A percentile compares a stretch with the other conserved stretches of the same genome.
phyloP scores from a whole-genome alignment of 306 rosid species.

The Cotoneaster glaucophyllus region DNA sequence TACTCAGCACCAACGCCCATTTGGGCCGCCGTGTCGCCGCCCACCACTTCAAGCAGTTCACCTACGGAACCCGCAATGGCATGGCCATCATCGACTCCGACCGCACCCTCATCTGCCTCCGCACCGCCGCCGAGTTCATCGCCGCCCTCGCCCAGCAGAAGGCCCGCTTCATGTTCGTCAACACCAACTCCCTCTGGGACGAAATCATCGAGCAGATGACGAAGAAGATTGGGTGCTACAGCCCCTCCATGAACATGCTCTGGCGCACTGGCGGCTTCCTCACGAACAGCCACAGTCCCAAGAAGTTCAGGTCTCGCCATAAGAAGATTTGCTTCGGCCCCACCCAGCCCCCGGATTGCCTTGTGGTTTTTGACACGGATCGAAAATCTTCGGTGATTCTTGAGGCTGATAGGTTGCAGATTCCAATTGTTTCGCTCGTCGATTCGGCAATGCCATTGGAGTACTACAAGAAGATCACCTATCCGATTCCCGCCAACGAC shows the following conservation, averaged over 20 bases:
- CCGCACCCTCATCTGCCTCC: slow-evolving; percentile 67
- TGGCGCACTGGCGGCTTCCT: slow-evolving; percentile 83
- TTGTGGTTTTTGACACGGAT: slow-evolving; percentile 57
- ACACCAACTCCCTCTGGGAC: slow-evolving; percentile 70
- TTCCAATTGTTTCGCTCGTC: slow-evolving; percentile 74
- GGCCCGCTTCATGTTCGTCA: slow-evolving; percentile 80
- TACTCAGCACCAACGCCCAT: slow-evolving; percentile 70
- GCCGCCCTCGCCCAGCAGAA: slow-evolving; percentile 52
- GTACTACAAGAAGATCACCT: slow-evolving; percentile 45
- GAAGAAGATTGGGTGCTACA: slow-evolving; percentile 46
- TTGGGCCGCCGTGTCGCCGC: slow-evolving; percentile 51
- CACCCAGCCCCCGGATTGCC: slow-evolving; percentile 68
- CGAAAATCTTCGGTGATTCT: slow-evolving; percentile 54
- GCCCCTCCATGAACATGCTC: slow-evolving; percentile 37
- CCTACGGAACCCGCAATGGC: slow-evolving; percentile 62
- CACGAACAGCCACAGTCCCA: slow-evolving; percentile 67
- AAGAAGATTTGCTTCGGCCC: slow-evolving; percentile 71
- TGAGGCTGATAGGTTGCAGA: slow-evolving; percentile 58
- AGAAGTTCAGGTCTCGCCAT: slow-evolving; percentile 71
- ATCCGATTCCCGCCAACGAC: slow-evolving; percentile 70
- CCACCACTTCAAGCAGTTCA: slow-evolving; percentile 65
- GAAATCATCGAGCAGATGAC: slow-evolving; percentile 72
- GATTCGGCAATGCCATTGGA: slow-evolving; percentile 58
- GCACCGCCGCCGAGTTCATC: slow-evolving; percentile 64
- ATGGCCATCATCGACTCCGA: slow-evolving; percentile 72